Evolutionary conservation across 2,329 filamentous ascomycete genomes (phyloP).

Genomic region (Ustulina deusta): DNA sequence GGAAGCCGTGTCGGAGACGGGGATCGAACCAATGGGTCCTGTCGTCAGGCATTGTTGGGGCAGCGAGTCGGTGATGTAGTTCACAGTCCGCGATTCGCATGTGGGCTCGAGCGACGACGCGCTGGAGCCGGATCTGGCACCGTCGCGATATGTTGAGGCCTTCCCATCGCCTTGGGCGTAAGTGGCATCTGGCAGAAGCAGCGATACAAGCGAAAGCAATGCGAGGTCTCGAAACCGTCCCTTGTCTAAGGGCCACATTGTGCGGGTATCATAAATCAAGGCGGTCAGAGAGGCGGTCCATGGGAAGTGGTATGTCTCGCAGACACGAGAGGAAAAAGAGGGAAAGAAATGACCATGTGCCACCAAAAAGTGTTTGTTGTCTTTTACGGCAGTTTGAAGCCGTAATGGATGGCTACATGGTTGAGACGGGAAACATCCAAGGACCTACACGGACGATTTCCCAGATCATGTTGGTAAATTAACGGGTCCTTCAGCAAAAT

Average conservation of each 20-base stretch:
- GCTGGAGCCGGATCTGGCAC: slow-evolving; percentile 35
- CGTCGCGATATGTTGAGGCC: slow-evolving; percentile 40
- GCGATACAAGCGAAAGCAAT: slow-evolving; percentile 35
- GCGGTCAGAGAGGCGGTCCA: slow-evolving; percentile 43
- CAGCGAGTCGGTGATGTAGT: slow-evolving; percentile 83
- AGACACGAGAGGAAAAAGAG: not conserved
- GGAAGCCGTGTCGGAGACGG: slow-evolving; percentile 41
- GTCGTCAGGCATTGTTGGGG: slow-evolving; percentile 80
- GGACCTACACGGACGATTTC: too few relatives aligned
- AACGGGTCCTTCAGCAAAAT: too few relatives aligned
- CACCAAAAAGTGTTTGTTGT: slow-evolving; percentile 4
- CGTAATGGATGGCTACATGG: not conserved
- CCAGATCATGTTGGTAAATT: not conserved
- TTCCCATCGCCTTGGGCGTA: slow-evolving; percentile 40
- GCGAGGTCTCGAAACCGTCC: slow-evolving; percentile 38
- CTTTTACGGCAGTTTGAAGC: slow-evolving; percentile 9
- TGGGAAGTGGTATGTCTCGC: slow-evolving; percentile 33
- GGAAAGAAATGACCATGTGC: not conserved
- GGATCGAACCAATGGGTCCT: slow-evolving; percentile 55
- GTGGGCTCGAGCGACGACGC: slow-evolving; percentile 48
- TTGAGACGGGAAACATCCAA: not conserved
- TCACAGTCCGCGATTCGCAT: slow-evolving; percentile 75
- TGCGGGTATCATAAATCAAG: slow-evolving; percentile 31
- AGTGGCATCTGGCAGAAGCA: slow-evolving; percentile 28
- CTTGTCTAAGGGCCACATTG: slow-evolving; percentile 45